Evolutionary conservation across 495 filamentous ascomycete genomes (phyloP).

Genomic region (Amphirosellinia nigrospora): DNA sequence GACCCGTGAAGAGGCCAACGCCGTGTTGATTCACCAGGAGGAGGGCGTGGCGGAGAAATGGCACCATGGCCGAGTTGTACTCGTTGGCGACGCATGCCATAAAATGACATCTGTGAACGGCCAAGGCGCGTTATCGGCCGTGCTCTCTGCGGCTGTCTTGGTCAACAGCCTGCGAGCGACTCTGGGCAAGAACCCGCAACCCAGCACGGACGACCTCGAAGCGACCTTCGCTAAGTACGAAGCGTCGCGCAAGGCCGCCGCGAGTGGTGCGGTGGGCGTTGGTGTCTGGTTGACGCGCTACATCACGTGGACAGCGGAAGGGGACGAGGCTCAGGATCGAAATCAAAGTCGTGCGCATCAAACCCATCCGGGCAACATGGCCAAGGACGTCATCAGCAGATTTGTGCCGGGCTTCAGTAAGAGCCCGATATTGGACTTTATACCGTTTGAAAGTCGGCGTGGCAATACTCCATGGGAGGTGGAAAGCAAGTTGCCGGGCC

Average conservation of each 20-base stretch:
- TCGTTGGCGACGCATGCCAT: constrained; percentile 60
- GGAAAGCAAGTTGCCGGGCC: neutral
- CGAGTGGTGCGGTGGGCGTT: neutral
- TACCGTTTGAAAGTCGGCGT: constrained; percentile 21
- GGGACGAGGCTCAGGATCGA: constrained; percentile 20
- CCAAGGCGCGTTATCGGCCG: constrained; percentile 34
- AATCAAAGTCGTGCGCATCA: neutral
- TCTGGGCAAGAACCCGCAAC: neutral
- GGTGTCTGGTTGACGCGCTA: constrained; percentile 18
- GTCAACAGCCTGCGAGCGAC: constrained; percentile 44
- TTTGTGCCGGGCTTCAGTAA: neutral
- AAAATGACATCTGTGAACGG: constrained; percentile 50
- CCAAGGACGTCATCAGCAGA: neutral
- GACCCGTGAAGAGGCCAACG: constrained; percentile 16
- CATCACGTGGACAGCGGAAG: constrained; percentile 23
- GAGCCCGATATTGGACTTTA: constrained; percentile 24
- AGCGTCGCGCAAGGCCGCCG: neutral
- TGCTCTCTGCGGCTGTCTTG: constrained; percentile 44
- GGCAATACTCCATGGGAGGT: constrained; percentile 21
- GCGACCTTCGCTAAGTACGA: constrained; percentile 26
- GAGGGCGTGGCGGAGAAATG: constrained; percentile 51
- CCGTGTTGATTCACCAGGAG: constrained; percentile 41
- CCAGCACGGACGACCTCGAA: constrained; percentile 21
- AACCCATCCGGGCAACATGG: neutral
- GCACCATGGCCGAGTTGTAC: constrained; percentile 52